Base-by-base conservation (phyloP, 768 basidiomycete species). In the Saitozyma sp. region DNA sequence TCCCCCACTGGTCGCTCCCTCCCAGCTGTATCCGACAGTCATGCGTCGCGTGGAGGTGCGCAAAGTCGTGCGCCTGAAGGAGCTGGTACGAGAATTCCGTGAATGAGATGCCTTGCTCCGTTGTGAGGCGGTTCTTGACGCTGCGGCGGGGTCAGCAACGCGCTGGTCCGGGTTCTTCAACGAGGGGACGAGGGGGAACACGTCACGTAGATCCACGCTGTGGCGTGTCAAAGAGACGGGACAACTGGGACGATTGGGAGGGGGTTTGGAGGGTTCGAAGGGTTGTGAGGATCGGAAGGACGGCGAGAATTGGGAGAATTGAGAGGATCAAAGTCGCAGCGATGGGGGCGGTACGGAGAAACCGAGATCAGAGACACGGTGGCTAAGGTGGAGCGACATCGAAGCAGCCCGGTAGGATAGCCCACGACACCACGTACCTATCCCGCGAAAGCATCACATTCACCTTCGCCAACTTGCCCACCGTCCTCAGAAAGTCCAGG, bases 1-100 rank as follows among this genome's bases (percentile, higher is more conserved):
- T 99, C 14, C 96, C 96, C 90, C 93, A 96, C 78, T 99, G 96
- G 78, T 99, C 96, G 0, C 92, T 94, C 9, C 96, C 96, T 54
- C 96, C 96, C 48, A 98, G 81, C 79, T 99, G 96, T 49, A 96
- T 85, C 13, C 85, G 85, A 78, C 95, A 97, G 5, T 82, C 83
- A 56, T 85, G 82, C 19, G 84, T 77, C 76, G 89, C 81, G 63
- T 80, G 69, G 9, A 99, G 84, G 69, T 87, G 82, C 67, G 88
- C 85, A 80, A 96, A 99, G 80, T 99, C 96, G 80, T 93, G 91
- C 10, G 92, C 96, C 81, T 99, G 96, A 37, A 99, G 84, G 20
- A 99, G 86, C 74, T 99, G 96, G 78, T 99, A 99, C 4, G 91
- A 87, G 81, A 99, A 98, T 77, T 99, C 96, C 17, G 94, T 92